These are phyloP conservation scores for Pythium rhizo-oryzae DNA, from an alignment of 352 stramenopile genomes.

Conservation along the genomic window DNA sequence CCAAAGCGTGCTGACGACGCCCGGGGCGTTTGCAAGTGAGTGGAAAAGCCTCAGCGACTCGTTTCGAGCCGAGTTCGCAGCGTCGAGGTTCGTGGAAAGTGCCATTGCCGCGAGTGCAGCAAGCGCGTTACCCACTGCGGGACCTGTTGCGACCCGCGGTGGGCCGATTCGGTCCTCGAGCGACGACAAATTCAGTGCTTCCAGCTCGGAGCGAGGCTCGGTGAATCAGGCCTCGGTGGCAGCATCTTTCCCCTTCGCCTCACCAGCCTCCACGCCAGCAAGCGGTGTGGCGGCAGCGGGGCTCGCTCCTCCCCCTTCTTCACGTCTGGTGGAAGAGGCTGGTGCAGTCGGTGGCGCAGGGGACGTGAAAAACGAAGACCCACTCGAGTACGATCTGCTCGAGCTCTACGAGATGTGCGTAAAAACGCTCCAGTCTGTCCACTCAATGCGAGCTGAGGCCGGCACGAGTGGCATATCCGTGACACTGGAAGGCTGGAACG, in stretches of 20 bases:
- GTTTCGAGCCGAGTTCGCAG: constrained; percentile 59
- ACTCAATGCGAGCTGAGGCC: constrained; percentile 57
- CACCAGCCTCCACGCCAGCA: constrained; percentile 22
- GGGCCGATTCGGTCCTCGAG: not conserved
- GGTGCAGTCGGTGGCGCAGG: not conserved
- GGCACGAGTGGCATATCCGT: constrained; percentile 65
- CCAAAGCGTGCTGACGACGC: constrained; percentile 35
- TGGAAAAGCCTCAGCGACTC: constrained; percentile 56
- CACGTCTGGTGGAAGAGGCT: constrained; percentile 3
- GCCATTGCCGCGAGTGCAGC: constrained; percentile 3
- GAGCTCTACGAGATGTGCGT: constrained; percentile 61
- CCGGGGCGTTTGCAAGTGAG: constrained; percentile 43
- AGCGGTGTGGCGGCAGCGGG: constrained; percentile 2
- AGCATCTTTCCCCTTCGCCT: constrained; percentile 29
- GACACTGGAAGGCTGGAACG: constrained; percentile 63
- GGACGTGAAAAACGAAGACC: constrained; percentile 35
- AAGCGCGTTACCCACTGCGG: not conserved
- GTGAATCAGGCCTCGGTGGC: constrained; percentile 14
- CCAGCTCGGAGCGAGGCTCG: not conserved
- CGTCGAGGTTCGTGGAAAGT: constrained; percentile 16
- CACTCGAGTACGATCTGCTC: constrained; percentile 49
- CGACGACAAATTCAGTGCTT: not conserved
- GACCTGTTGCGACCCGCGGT: not conserved
- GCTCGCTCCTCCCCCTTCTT: not conserved
- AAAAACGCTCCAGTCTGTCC: constrained; percentile 52